Evolutionary conservation across 371 early-diverging fungal species (phyloP).

Genomic region (Mortierella sp.): DNA sequence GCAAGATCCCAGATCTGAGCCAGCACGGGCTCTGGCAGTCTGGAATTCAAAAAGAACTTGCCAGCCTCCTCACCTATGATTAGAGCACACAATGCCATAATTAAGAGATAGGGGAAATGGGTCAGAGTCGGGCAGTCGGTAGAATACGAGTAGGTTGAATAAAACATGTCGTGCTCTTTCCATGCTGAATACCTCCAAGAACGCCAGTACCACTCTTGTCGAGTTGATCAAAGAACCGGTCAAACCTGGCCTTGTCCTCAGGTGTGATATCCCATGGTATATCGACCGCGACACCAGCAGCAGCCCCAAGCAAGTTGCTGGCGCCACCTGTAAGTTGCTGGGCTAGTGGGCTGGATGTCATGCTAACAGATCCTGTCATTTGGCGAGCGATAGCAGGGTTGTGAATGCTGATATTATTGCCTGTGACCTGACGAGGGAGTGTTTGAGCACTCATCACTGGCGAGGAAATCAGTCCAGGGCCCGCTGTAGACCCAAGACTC

Average conservation of each 20-base stretch:
- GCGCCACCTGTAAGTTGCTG: slow-evolving; percentile 56
- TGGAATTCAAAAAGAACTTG: slow-evolving; percentile 80
- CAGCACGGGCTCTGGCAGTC: slow-evolving; percentile 70
- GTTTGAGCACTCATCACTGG: slow-evolving; percentile 37
- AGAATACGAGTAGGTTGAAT: slow-evolving; percentile 18
- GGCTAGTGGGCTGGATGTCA: slow-evolving; percentile 33
- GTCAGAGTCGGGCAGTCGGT: no score
- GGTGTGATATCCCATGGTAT: slow-evolving; percentile 75
- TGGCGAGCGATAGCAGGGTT: slow-evolving; percentile 31
- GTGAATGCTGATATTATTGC: slow-evolving; percentile 27
- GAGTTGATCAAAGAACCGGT: slow-evolving; percentile 75
- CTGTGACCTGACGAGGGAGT: slow-evolving; percentile 39
- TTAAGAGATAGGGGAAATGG: no score
- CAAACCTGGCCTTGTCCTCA: slow-evolving; percentile 76
- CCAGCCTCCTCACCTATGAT: slow-evolving; percentile 72
- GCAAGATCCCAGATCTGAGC: slow-evolving; percentile 84
- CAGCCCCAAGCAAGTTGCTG: slow-evolving; percentile 53
- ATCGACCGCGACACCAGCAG: slow-evolving; percentile 24
- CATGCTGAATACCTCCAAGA: slow-evolving; percentile 40
- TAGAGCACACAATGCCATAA: neutral
- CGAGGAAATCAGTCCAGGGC: slow-evolving; percentile 52
- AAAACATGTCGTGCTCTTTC: neutral
- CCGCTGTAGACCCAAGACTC: slow-evolving; percentile 58
- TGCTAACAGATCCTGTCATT: slow-evolving; percentile 35
- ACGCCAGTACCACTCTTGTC: slow-evolving; percentile 66